Base-by-base conservation (phyloP, 331 rosid genomes). In the Ulmus americana region DNA sequence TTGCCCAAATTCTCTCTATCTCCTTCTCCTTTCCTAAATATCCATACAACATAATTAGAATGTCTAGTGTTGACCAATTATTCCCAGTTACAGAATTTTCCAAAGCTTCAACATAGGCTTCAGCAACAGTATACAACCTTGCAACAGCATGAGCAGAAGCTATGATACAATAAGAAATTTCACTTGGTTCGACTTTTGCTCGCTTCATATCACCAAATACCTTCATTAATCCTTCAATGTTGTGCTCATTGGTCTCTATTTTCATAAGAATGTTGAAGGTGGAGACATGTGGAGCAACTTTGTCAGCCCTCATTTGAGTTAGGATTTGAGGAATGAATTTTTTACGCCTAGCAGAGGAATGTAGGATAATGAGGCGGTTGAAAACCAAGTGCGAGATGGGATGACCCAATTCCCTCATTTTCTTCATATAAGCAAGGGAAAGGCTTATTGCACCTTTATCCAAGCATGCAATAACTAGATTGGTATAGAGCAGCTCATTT, bases 181-280 rank as follows among this genome's bases (percentile, higher is more conserved):
- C 98, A 81, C 84, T 84, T 7, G 97, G 97, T 49, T 89, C 95
- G 14, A 94, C 85, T 5, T 74, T 75, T 12, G 61, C 82, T 63
- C 57, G 73, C 65, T 87, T 89, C 97, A 94, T 94, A n/a, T 79
- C 82, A 18, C 72, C n/a, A 51, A 69, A 83, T 18, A 84, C 80
- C 81, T 76, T 89, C 84, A 78, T 70, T 83, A 89, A 54, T 59
- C 83, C 83, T 51, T 89, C 91, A 64, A 87, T 67, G 65, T 81
- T 73, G 79, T 92, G 90, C 48, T 92, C 95, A 44, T 73, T 89
- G 15, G 95, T 91, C 74, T 92, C 95, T 16, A 92, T 79, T 82
- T 92, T 92, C 98, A 92, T 85, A 72, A 89, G 86, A 78, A 92
- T 92, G 68, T 92, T 92, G 63, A 74, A 92, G 53, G 98, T 89